Conservation (phyloP, 2,329 filamentous ascomycete species). For the Paramyrothecium sp. region DNA sequence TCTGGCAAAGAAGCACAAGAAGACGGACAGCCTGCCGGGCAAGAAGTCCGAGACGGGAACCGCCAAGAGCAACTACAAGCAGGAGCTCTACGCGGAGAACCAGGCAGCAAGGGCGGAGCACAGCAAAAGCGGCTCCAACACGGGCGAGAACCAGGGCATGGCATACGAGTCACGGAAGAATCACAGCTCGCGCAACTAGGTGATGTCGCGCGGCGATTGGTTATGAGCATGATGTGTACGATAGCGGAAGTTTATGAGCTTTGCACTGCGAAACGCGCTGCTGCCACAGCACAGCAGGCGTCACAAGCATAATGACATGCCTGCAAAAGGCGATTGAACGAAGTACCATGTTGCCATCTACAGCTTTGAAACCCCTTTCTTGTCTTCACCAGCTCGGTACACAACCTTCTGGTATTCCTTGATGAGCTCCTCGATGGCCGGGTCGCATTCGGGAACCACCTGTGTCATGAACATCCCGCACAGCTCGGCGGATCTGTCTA, state of each 20-base stretch:
- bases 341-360: no score
- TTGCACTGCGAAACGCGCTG: no score
- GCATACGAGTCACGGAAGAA: neutral
- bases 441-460: neutral
- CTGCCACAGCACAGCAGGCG: no score
- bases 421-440: neutral
- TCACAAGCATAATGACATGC: no score
- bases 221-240: neutral
- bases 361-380: neutral
- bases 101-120: neutral
- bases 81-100: neutral
- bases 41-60: neutral
- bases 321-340: no score
- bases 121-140: neutral
- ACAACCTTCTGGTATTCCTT: neutral
- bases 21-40: neutral
- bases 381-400: neutral
- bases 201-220: neutral
- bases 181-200: neutral
- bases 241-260: neutral
- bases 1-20: neutral
- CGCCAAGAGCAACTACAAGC: neutral
- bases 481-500: neutral
- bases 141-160: neutral
- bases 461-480: slow-evolving; percentile 1